phyloP scores from a whole-genome alignment of 1,284 basidiomycete genomes.

The Rhizopogon hawkerae region DNA sequence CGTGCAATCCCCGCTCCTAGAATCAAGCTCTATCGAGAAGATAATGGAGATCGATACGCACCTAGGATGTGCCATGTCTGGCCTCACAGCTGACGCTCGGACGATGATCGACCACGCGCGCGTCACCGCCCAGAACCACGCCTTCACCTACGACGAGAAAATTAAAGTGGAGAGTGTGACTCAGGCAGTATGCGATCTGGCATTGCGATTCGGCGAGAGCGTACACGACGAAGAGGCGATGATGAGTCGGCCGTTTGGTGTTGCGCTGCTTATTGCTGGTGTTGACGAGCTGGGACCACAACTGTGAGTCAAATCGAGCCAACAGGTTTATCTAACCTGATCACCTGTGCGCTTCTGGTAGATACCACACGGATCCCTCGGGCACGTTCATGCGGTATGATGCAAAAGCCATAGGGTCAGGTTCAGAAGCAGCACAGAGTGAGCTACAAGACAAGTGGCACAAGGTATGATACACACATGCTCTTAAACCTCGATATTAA shows the following conservation, averaged over 20 bases:
- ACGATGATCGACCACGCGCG: slow-evolving; percentile 99
- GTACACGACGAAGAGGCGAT: slow-evolving; percentile 98
- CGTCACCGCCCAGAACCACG: slow-evolving; percentile 91
- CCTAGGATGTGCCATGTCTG: slow-evolving; percentile 97
- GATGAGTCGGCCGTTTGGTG: slow-evolving; percentile 99
- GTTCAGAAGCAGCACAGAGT: slow-evolving; percentile 95
- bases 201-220: slow-evolving; percentile 96
- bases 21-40: slow-evolving; percentile 96
- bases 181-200: slow-evolving; percentile 97
- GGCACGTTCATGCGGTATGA: slow-evolving; percentile 97
- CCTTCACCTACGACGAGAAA: slow-evolving; percentile 94
- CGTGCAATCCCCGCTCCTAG: slow-evolving; percentile 93
- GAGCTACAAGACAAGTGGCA: slow-evolving; percentile 98
- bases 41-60: slow-evolving; percentile 99
- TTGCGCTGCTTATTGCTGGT: slow-evolving; percentile 94
- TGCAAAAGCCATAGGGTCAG: slow-evolving; percentile 97
- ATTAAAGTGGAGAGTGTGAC: slow-evolving; percentile 98
- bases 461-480: slow-evolving; percentile 49
- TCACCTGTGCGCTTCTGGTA: slow-evolving; percentile 24
- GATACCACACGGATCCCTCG: slow-evolving; percentile 98
- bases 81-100: slow-evolving; percentile 94
- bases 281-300: slow-evolving; percentile 96
- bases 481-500: neutral
- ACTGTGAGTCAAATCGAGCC: slow-evolving; percentile 46
- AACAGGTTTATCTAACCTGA: slow-evolving; percentile 8